Conservation (phyloP, 306 rosid species). For the Citrullus colocynthis region DNA sequence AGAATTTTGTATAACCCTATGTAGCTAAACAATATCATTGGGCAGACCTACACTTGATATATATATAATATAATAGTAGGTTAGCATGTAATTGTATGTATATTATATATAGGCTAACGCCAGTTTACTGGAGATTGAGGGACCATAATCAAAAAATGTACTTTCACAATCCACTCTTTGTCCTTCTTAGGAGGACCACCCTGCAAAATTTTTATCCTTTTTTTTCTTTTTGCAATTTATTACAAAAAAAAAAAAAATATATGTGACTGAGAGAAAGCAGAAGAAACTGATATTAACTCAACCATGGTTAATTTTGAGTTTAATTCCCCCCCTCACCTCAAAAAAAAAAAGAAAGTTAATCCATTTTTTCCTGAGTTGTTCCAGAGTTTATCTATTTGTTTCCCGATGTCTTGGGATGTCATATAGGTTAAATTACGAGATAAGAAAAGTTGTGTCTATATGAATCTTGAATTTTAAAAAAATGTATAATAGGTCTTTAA, state of each 20-base stretch:
- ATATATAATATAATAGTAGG: not conserved
- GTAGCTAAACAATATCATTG: not conserved
- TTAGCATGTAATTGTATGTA: not conserved
- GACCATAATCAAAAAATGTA: not conserved
- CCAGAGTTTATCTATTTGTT: too few relatives aligned
- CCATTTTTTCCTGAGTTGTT: too few relatives aligned
- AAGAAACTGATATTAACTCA: not conserved
- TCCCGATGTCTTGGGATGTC: too few relatives aligned
- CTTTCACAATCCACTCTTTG: not conserved
- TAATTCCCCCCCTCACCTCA: too few relatives aligned
- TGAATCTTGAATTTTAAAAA: too few relatives aligned
- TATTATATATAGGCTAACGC: not conserved
- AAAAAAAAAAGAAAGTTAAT: too few relatives aligned
- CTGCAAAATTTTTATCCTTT: not conserved
- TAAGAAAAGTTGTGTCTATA: too few relatives aligned
- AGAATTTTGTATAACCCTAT: not conserved
- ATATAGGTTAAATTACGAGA: too few relatives aligned
- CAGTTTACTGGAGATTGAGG: not conserved
- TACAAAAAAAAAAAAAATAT: too few relatives aligned
- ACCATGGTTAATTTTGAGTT: not conserved
- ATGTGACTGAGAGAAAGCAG: not conserved
- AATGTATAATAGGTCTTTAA: too few relatives aligned
- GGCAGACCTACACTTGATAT: not conserved
- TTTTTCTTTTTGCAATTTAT: not conserved
- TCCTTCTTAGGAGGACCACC: not conserved